A percentile compares a stretch with the other conserved stretches of the same genome.
These are phyloP conservation scores for Triticum monococcum DNA, from an alignment of 176 grass and related monocot genomes.

Conservation along the genomic window DNA sequence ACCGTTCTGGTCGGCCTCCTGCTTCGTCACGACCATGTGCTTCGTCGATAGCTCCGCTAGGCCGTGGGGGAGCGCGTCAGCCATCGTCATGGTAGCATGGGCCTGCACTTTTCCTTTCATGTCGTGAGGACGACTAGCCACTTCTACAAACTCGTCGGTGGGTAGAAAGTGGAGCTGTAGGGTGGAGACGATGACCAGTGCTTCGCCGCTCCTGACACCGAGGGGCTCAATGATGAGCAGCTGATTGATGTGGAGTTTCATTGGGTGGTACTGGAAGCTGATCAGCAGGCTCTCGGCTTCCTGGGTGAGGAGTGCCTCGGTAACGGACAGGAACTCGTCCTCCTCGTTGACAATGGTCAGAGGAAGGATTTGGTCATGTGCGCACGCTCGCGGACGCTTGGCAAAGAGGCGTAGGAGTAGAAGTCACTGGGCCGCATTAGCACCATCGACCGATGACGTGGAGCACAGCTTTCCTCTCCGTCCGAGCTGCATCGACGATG, in stretches of 20 bases:
- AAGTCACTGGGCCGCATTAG: slow-evolving; percentile 45
- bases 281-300: slow-evolving; percentile 41
- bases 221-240: slow-evolving; percentile 16
- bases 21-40: too few relatives aligned
- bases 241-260: slow-evolving; percentile 34
- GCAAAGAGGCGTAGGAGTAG: slow-evolving; percentile 51
- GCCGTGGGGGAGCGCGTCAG: too few relatives aligned
- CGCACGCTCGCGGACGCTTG: not conserved
- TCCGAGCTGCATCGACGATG: slow-evolving; percentile 36
- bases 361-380: slow-evolving; percentile 2
- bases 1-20: too few relatives aligned
- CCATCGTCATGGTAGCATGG: too few relatives aligned
- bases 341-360: slow-evolving; percentile 42
- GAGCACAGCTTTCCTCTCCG: slow-evolving; percentile 14
- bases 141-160: not conserved
- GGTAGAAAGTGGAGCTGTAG: slow-evolving; percentile 50
- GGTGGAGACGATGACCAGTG: slow-evolving; percentile 44
- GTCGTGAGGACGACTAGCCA: not conserved
- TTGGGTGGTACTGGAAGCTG: slow-evolving; percentile 35
- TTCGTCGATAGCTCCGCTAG: too few relatives aligned
- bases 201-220: slow-evolving; percentile 29
- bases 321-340: slow-evolving; percentile 28
- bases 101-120: not conserved
- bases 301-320: slow-evolving; percentile 8
- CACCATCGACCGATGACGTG: slow-evolving; percentile 57